Evolutionary conservation across 2,329 filamentous ascomycete species (phyloP).

Genomic region (Cordyceps fumosorosea): DNA sequence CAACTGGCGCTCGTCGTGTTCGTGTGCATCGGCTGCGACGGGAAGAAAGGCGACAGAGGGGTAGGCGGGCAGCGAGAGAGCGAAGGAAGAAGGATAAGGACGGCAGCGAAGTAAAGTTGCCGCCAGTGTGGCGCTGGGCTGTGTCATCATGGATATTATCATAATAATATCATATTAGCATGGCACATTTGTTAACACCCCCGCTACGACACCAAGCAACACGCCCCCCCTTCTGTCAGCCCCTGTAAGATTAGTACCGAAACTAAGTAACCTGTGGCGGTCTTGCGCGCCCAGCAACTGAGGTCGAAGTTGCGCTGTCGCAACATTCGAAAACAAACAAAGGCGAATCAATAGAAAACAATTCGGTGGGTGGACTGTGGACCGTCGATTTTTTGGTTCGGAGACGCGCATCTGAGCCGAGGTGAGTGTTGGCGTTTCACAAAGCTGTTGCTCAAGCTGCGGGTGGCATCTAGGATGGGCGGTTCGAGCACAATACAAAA

Average conservation of each 20-base stretch:
- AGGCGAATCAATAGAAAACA: not conserved
- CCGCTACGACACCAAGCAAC: not conserved
- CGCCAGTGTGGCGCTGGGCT: slow-evolving; percentile 3
- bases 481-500: not conserved
- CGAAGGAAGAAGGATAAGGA: not conserved
- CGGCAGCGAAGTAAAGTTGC: not conserved
- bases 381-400: not conserved
- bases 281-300: not conserved
- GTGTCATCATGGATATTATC: slow-evolving; percentile 8
- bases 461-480: not conserved
- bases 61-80: not conserved
- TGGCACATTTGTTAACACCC: slow-evolving; percentile 1
- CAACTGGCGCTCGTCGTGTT: not conserved
- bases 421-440: not conserved
- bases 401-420: not conserved
- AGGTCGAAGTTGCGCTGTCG: not conserved
- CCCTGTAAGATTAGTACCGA: slow-evolving; percentile 6
- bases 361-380: not conserved
- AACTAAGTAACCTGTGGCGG: too few relatives aligned
- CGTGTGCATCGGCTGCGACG: not conserved
- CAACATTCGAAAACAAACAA: slow-evolving; percentile 5
- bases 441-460: not conserved
- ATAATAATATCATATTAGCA: not conserved
- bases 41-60: not conserved
- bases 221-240: slow-evolving; percentile 1